Evolutionary conservation across 208 protist species (phyloP), one percentile per base, ranked within the genome.

Genomic region (Trypanosomatidae sp.): DNA sequence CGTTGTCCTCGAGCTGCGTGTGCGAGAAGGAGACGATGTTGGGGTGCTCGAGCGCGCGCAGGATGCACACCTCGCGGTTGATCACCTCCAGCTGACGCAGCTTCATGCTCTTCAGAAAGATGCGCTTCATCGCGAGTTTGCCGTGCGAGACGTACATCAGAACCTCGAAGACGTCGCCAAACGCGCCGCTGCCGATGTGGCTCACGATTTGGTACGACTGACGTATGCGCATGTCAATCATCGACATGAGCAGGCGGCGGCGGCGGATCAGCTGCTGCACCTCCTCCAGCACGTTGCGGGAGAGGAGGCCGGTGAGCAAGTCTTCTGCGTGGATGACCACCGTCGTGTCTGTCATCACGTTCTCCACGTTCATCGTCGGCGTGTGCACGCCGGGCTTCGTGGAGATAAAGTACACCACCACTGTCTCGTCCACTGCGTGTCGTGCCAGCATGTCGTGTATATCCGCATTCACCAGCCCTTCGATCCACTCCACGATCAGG

Each of bases 21-120:
- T 96, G 91, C 0, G 87, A 93, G 66, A 94, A 89, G 25, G 73
- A 83, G 33, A 96, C 84, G 46, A 94, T 83, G 76, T 94, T 94
- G 2, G 80, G 81, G 72, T 96, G 89, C 8, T 93, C 88, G 8
- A 96, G 84, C 33, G 76, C 66, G 53, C 82, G 84, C 84, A 96
- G 82, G 43, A 96, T 91, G 65, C 71, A 71, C 46, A 96, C 91
- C 71, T 96, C 91, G 9, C 88, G 82, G 58, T 92, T 77, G 44
- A 96, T 73, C 66, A 88, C 70, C 67, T 95, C 87, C 10, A 95
- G 73, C 53, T 82, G 53, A 4, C 77, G 69, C 22, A 89, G 62
- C 65, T 85, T 85, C 73, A 82, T 83, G 44, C 74, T 84, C 62
- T 85, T 87, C 13, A 94, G 66, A 69, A 91, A 88, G 30, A 96